Evolutionary conservation across 192 early-diverging fungal species (phyloP).

Genomic region (Coemansia sp.): DNA sequence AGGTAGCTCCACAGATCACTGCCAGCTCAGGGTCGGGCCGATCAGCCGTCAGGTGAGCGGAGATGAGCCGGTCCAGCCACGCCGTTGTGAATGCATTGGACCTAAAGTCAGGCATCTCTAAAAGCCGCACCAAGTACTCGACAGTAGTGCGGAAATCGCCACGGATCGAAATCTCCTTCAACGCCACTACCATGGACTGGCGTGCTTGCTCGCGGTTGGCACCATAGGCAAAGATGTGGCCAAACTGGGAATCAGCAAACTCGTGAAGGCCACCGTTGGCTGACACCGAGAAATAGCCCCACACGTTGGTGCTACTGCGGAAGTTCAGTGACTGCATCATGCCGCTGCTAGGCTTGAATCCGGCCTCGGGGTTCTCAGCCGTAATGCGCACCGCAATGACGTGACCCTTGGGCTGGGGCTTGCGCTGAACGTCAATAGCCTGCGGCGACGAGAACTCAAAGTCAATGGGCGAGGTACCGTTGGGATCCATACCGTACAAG

Average conservation of each 20-base stretch:
- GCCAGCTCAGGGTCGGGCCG: slow-evolving; percentile 87
- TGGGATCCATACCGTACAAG: slow-evolving; percentile 88
- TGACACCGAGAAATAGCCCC: slow-evolving; percentile 99
- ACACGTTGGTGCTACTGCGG: slow-evolving; percentile 90
- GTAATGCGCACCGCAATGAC: slow-evolving; percentile 98
- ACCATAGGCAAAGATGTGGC: slow-evolving; percentile 97
- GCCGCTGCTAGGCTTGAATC: slow-evolving; percentile 96
- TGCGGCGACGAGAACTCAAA: slow-evolving; percentile 83
- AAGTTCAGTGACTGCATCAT: slow-evolving; percentile 98
- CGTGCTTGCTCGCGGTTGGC: slow-evolving; percentile 89
- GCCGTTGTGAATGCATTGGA: slow-evolving; percentile 91
- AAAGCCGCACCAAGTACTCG: slow-evolving; percentile 91
- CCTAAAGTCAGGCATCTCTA: slow-evolving; percentile 86
- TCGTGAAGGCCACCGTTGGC: slow-evolving; percentile 95
- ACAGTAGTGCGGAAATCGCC: slow-evolving; percentile 98
- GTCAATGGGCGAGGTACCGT: slow-evolving; percentile 84
- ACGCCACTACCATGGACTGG: slow-evolving; percentile 94
- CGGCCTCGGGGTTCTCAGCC: slow-evolving; percentile 98
- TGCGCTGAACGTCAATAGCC: slow-evolving; percentile 81
- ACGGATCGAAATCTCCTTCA: slow-evolving; percentile 97
- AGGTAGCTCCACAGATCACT: slow-evolving; percentile 89
- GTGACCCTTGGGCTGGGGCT: slow-evolving; percentile 91
- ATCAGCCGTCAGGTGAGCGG: slow-evolving; percentile 82
- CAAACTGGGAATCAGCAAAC: slow-evolving; percentile 99
- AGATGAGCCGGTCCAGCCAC: slow-evolving; percentile 94